Base-by-base conservation (phyloP, 106 monocot genomes). In the Agapanthus africanus region DNA sequence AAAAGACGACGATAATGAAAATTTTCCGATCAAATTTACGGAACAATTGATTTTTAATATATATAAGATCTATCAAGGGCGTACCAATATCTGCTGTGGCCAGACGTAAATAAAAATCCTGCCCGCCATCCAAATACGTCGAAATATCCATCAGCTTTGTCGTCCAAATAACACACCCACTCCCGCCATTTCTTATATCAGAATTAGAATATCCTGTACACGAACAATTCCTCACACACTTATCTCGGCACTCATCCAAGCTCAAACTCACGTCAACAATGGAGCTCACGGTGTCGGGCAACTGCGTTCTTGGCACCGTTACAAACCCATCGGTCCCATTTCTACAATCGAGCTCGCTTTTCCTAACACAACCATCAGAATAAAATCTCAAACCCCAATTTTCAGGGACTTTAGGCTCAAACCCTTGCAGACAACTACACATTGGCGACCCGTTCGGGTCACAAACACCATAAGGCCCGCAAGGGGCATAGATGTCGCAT, bases 201-300 rank as follows among this genome's bases (percentile, higher is more conserved):
- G 59, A 59, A 16, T 18, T 30, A 4, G 79, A 19, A 40, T 44
- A 83, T 19, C 63, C 78, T 4, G 67, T 71, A 44, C 78, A 75
- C 18, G 68, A 83, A 61, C 75, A 78, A 52, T 75, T 83, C 34
- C 35, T 35, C 75, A 75, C 44, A 16, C 83, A 83, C 14, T 2
- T 10, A 0, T 7, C 31, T 6, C 35, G 4, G 59, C 83, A 82
- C 16, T 71, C 74, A 2, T 78, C 65, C 2, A 74, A 31, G 6
- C 40, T 15, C 57, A 74, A 28, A 69, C 37, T 68, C 71, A 11
- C 46, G 62, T 78, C 66, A 35, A 84, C 74, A 4, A 37, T 72
- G 13, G 81, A 47, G 16, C 34, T 78, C 26, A 72, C 6, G 32
- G 85, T 79, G 42, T 85, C 85, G 14, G 89, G 82, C 37, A 89